Evolutionary conservation across 2,329 filamentous ascomycete genomes (phyloP), one percentile per base, ranked within the genome.

Genomic region (Ilyonectria robusta): DNA sequence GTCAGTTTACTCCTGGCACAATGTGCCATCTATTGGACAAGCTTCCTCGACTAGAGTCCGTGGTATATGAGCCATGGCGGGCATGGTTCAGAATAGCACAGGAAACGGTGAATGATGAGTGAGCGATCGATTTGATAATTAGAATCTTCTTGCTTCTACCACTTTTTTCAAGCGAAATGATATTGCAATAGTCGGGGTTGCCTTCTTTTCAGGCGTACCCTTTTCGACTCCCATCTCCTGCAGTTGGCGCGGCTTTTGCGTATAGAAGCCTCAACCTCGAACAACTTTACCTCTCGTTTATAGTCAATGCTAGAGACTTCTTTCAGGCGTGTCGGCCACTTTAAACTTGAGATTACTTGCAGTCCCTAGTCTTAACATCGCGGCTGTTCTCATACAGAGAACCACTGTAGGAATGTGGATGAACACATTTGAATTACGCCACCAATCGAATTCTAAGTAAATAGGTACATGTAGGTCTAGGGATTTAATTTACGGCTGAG

Each of bases 241-340:
- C 6, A 9, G 6, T 48, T 10, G n/a, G 3, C 7, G 44, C 44
- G n/a, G 23, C 31, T 6, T 23, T 62, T 35, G 53, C 44, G 11
- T 7, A 2, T 6, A 33, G 4, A 21, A 63, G 60, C 26, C 42
- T 50, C 23, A 33, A n/a, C 3, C 44, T 58, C 23, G 54, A 48
- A 4, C 21, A 63, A 6, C 53, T 51, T 26, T 63, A 53, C 2
- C 23, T 51, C 13, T 48, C 54, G 13, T 63, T 40, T n/a, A 33
- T 62, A 23, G 26, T 58, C 26, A 42, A 62, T 7, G 60, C 60
- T 10, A 9, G 17, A 7, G n/a, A 63, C n/a, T 59, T 59, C n/a
- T 51, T 63, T 26, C 11, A 57, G 8, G 35, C 54, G 2, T 17
- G 23, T 4, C 46, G 53, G 46, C 35, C 10, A 33, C 10, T 23